These are phyloP conservation scores for Cyclotella atomus DNA, from an alignment of 108 stramenopile species.

Conservation along the genomic window DNA sequence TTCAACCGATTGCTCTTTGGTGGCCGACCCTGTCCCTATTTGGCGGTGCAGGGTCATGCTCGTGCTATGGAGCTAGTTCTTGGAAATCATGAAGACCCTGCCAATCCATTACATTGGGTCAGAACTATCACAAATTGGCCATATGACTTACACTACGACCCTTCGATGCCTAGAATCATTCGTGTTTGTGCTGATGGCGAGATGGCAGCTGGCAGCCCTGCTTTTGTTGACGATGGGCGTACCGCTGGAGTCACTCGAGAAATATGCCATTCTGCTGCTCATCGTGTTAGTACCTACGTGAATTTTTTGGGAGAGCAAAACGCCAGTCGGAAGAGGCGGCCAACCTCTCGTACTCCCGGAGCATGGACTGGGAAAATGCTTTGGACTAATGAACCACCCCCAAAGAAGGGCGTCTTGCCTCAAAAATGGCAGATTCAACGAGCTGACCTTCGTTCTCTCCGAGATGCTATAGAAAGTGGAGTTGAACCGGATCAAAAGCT, in stretches of 20 bases:
- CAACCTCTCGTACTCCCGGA: background rate
- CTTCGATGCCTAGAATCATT: slow-evolving; percentile 33
- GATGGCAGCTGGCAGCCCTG: slow-evolving; percentile 25
- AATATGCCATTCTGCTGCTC: background rate
- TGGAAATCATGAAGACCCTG: slow-evolving; percentile 14
- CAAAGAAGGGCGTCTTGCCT: background rate
- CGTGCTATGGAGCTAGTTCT: slow-evolving; percentile 16
- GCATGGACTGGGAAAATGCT: slow-evolving; percentile 18
- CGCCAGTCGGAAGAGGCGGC: slow-evolving; percentile 11
- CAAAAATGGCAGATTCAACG: slow-evolving; percentile 11
- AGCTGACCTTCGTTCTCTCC: background rate
- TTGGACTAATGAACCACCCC: background rate
- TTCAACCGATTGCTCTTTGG: slow-evolving; percentile 35
- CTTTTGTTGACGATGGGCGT: slow-evolving; percentile 39
- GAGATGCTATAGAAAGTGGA: background rate
- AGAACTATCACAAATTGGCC: slow-evolving; percentile 36
- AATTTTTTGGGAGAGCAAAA: slow-evolving; percentile 9
- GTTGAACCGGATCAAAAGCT: background rate
- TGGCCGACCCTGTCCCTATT: slow-evolving; percentile 24
- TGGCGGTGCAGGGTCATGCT: slow-evolving; percentile 11
- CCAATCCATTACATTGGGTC: slow-evolving; percentile 42
- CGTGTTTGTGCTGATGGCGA: slow-evolving; percentile 28
- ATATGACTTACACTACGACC: slow-evolving; percentile 28
- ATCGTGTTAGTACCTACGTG: background rate
- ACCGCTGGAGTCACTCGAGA: slow-evolving; percentile 8